Base-by-base conservation (phyloP, 306 rosid genomes). In the Corylus americana region DNA sequence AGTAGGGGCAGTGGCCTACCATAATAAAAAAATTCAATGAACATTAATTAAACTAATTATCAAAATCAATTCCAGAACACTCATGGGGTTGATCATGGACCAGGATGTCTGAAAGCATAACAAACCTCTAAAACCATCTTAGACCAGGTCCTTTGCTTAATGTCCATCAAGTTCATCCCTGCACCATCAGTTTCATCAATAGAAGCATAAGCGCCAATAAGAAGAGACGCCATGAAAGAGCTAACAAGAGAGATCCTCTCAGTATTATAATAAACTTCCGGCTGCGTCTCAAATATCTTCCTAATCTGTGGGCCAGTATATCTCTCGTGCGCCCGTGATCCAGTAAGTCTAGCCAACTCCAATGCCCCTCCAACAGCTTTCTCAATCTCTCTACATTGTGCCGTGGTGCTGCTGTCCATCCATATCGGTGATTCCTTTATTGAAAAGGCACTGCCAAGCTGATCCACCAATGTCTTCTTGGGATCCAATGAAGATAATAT, bases 141-240 rank as follows among this genome's bases (percentile, higher is more conserved):
- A 76, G 91, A 90, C 99, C 99, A 95, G 10, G 87, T 69, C 83
- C 92, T 87, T 84, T 81, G 76, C 85, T 81, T 85, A 20, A 95
- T 73, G 72, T 95, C 98, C 99, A 95, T 95, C 82, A 95, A 89
- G 85, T 95, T 95, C 99, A 95, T 95, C 87, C 99, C 99, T 1
- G 69, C 91, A 77, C 94, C 98, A 71, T 95, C 99, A 78, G 98
- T 67, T 81, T 95, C 91, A 85, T 95, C 99, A 81, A 95, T 91
- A 63, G 87, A 84, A 73, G 99, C 96, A 85, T 95, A 88, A 55
- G 67, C 75, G 9, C 99, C 99, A 27, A 90, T 39, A 8, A 93
- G 79, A 84, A 95, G 87, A 37, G 98, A 95, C 0, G 98, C 99
- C 97, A 91, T 75, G 71, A 95, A 95, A 68, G 99, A 95, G 83